Base-by-base conservation (phyloP, 2,329 filamentous ascomycete species). In the Sphaerulina populicola region DNA sequence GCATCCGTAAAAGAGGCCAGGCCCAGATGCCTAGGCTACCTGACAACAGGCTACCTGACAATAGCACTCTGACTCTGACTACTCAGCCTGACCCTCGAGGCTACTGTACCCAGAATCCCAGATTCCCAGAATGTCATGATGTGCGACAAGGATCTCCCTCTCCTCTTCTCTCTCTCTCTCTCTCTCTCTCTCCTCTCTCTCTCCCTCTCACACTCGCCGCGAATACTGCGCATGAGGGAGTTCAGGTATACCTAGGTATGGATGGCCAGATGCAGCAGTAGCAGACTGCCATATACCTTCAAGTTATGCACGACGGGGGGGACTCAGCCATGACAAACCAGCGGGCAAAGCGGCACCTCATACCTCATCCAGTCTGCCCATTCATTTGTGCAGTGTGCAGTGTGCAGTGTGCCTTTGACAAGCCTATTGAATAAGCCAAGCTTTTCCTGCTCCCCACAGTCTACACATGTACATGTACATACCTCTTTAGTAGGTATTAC, bases 91-190 rank as follows among this genome's bases (percentile, higher is more conserved):
- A 27, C 6, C 5, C 23, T 27, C 6, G 23, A 6, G 23, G 23
- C 6, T 35, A 11, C 30, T 18, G 18, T 15, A 44, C 23, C 15
- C n/a, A 11, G 21, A 7, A n/a, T 38, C n/a, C n/a, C n/a, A n/a
- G n/a, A n/a, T n/a, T n/a, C 23, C 15, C n/a, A 11, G 21, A 7
- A n/a, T 38, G 33, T 33, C 44, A 33, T 38, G 44, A 54, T 54
- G 52, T 47, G 48, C 52, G 29, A 38, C 48, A 39, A 48, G 48
- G 44, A 51, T 54, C 6, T 35, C 37, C 18, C 18, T 14, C 23
- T 4, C 23, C 5, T 18, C 18, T 18, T n/a, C 6, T 35, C 37
- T n/a, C 18, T 10, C 23, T 7, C 23, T 6, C 23, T 0, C 23
- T 27, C 23, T 27, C 23, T n/a, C n/a, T n/a, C n/a, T n/a, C n/a